phyloP scores from a whole-genome alignment of 352 stramenopile species.

The Phytophthora kernoviae region DNA sequence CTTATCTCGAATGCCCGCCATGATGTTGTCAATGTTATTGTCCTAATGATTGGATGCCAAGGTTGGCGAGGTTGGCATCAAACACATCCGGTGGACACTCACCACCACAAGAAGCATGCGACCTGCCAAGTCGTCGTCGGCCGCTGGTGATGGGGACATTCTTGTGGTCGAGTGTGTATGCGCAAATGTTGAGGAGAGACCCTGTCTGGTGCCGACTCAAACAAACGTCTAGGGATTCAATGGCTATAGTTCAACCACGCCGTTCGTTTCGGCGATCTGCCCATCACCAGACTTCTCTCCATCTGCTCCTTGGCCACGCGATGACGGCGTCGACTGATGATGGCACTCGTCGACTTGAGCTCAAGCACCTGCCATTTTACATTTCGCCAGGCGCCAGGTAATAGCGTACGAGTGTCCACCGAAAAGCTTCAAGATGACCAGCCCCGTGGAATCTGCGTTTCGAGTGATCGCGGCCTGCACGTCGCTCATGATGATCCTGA shows the following conservation, averaged over 20 bases:
- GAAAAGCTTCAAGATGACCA: constrained; percentile 20
- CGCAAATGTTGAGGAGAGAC: too few species aligned
- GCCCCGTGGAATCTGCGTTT: constrained; percentile 36
- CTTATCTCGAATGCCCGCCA: background rate
- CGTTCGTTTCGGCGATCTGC: constrained; percentile 4
- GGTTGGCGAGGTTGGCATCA: too few species aligned
- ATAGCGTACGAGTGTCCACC: background rate
- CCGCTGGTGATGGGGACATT: constrained; percentile 4
- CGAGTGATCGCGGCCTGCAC: constrained; percentile 39
- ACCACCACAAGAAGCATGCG: too few species aligned
- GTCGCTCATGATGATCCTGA: constrained; percentile 52
- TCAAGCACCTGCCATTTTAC: constrained; percentile 11
- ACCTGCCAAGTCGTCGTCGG: too few species aligned
- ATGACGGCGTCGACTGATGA: constrained; percentile 1
- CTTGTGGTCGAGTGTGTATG: constrained; percentile 19
- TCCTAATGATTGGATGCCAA: too few species aligned
- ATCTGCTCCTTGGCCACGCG: constrained; percentile 9
- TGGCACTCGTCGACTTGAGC: constrained; percentile 2
- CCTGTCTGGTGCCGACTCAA: background rate
- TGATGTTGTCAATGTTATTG: background rate
- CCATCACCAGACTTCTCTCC: constrained; percentile 21
- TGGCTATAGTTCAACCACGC: constrained; percentile 22
- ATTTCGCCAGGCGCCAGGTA: constrained; percentile 2
- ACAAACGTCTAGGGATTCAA: background rate
- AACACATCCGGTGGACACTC: too few species aligned